Evolutionary conservation across 2,329 filamentous ascomycete species (phyloP).

Genomic region (Neofusicoccum parvum): DNA sequence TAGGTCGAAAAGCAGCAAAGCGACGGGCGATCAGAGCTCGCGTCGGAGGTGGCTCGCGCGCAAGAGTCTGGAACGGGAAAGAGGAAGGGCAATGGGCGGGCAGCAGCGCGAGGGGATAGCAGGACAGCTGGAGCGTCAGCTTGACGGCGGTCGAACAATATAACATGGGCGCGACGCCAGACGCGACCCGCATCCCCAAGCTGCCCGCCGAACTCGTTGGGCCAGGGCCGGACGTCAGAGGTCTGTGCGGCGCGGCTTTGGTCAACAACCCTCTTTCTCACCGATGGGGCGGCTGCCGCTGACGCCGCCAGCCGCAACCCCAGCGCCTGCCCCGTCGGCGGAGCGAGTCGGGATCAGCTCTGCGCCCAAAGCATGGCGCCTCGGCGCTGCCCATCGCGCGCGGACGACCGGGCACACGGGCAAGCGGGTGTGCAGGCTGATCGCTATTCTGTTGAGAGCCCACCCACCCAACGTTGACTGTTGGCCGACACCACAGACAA

Average conservation of each 20-base stretch:
- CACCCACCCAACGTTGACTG: no score
- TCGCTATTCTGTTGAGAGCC: no score
- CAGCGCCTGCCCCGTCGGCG: not conserved
- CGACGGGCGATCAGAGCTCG: not conserved
- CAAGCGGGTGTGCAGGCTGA: no score
- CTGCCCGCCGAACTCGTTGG: no score
- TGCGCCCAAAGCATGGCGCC: not conserved
- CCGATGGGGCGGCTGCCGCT: no score
- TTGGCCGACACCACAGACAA: no score
- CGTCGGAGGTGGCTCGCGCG: not conserved
- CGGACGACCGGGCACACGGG: no score
- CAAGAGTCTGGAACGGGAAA: not conserved
- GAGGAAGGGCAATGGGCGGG: not conserved
- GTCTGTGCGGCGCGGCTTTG: not conserved
- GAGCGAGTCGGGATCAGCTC: not conserved
- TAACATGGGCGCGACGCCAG: not conserved
- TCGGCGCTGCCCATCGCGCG: not conserved
- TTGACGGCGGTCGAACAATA: not conserved
- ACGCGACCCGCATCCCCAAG: no score
- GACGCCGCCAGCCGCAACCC: not conserved
- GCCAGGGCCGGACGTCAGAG: no score
- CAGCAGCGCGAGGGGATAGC: not conserved
- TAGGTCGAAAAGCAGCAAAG: constrained; percentile 4
- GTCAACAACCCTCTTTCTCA: not conserved
- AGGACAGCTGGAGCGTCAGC: not conserved